Conservation (phyloP, 1,284 basidiomycete species). For the Sphaerobolus stellatus region DNA sequence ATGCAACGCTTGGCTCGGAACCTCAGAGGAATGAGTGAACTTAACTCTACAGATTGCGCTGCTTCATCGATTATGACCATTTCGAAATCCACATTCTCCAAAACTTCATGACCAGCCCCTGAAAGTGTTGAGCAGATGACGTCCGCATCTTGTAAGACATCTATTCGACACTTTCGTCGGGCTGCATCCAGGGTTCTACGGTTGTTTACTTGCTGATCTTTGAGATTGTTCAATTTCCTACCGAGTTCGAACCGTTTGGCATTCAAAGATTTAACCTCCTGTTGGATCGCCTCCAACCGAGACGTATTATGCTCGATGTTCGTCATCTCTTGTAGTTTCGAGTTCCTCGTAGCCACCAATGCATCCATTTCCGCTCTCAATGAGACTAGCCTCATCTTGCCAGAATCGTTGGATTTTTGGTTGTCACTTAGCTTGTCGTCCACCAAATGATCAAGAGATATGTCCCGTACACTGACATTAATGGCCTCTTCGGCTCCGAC, state of each 20-base stretch:
- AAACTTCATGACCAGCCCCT: slow-evolving; percentile 86
- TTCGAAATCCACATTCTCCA: slow-evolving; percentile 88
- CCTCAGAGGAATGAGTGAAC: slow-evolving; percentile 94
- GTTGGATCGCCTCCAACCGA: slow-evolving; percentile 52
- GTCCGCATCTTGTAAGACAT: slow-evolving; percentile 85
- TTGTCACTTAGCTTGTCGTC: slow-evolving; percentile 69
- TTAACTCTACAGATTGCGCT: slow-evolving; percentile 95
- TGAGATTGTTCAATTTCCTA: slow-evolving; percentile 72
- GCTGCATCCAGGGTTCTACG: slow-evolving; percentile 75
- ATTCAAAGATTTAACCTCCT: slow-evolving; percentile 70
- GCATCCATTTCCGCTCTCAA: slow-evolving; percentile 69
- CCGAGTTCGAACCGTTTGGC: slow-evolving; percentile 62
- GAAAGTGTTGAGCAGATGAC: slow-evolving; percentile 94
- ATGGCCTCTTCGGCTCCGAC: slow-evolving; percentile 82
- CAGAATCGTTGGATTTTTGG: slow-evolving; percentile 47
- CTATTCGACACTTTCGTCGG: slow-evolving; percentile 68
- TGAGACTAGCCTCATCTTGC: slow-evolving; percentile 52
- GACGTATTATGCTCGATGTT: slow-evolving; percentile 51
- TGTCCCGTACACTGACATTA: slow-evolving; percentile 81
- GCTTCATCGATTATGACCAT: slow-evolving; percentile 98
- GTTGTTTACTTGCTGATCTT: slow-evolving; percentile 78
- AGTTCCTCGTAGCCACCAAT: slow-evolving; percentile 59
- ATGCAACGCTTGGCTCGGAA: slow-evolving; percentile 85
- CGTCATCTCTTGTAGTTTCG: slow-evolving; percentile 64
- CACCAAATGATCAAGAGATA: slow-evolving; percentile 85